Evolutionary conservation across 2,329 filamentous ascomycete species (phyloP), one percentile per base, ranked within the genome.

Genomic region (Trichoderma cornu-damae): DNA sequence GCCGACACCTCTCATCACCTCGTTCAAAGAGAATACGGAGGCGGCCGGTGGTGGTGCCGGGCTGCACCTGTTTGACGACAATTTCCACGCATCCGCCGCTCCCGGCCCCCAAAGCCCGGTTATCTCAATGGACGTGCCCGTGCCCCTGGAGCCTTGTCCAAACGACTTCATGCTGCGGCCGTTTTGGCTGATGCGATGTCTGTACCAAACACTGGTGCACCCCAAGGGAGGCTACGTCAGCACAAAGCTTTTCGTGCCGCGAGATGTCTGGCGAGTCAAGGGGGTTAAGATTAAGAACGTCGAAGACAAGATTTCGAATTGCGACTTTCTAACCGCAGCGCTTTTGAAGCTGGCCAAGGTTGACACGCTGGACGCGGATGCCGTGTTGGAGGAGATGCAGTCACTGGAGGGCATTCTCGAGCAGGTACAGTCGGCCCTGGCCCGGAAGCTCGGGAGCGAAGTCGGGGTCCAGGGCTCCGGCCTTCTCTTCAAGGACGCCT

Each of bases 101-200:
- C 81, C 88, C 1, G 85, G 84, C 2, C 85, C 84, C n/a, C 83
- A 86, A 2, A 86, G 87, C 57, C 76, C 80, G 3, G 70, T 81
- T n/a, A 70, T 80, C n/a, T 76, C 78, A 11, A 67, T 76, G 0
- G 85, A 90, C 62, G 82, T 85, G 1, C 92, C 92, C 11, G 80
- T 87, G 20, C 84, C 90, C 0, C 79, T 99, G 4, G 94, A 99
- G 68, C 89, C 94, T 3, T 99, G 95, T 69, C 94, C 94, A 1
- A 89, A 88, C 34, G 90, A 95, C 38, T 86, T 87, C 59, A 80
- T 96, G 66, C 79, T 97, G n/a, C 86, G 94, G 18, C 95, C 94
- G 2, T 99, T 96, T 72, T 99, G 94, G 94, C 79, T 99, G 43
- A 96, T 99, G 90, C 86, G 94, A 55, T 92, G 89, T 61, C 79